phyloP scores from a whole-genome alignment of 2,329 filamentous ascomycete genomes.

The Botrytis sinoallii region DNA sequence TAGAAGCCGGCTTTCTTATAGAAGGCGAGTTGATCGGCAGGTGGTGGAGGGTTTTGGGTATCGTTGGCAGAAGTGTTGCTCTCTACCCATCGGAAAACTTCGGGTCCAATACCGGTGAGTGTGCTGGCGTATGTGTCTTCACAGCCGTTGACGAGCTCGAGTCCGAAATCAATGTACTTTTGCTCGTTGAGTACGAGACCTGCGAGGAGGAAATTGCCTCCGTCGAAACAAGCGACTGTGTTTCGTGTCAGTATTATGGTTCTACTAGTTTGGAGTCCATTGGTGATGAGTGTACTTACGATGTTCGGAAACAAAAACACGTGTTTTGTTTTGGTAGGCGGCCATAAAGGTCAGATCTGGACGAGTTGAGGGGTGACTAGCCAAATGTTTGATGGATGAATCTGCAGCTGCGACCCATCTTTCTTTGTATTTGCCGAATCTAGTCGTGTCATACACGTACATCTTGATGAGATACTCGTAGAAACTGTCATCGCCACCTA shows the following conservation, averaged over 20 bases:
- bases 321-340: slow-evolving; percentile 48
- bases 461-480: slow-evolving; percentile 93
- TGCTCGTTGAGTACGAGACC: slow-evolving; percentile 64
- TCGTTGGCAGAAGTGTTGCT: slow-evolving; percentile 39
- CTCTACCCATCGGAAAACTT: slow-evolving; percentile 59
- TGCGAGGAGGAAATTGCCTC: slow-evolving; percentile 81
- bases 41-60: slow-evolving; percentile 42
- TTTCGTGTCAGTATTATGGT: not conserved
- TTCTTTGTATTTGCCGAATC: slow-evolving; percentile 65
- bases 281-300: slow-evolving; percentile 25
- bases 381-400: slow-evolving; percentile 68
- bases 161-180: slow-evolving; percentile 70
- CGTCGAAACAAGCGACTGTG: slow-evolving; percentile 74
- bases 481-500: slow-evolving; percentile 73
- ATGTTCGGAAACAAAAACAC: slow-evolving; percentile 47
- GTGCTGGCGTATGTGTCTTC: slow-evolving; percentile 69
- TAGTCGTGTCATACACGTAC: slow-evolving; percentile 71
- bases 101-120: slow-evolving; percentile 72
- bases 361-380: slow-evolving; percentile 62
- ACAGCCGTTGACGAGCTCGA: slow-evolving; percentile 69
- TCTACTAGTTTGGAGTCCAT: not conserved
- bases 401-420: slow-evolving; percentile 74
- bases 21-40: slow-evolving; percentile 52
- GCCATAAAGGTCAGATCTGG: slow-evolving; percentile 72
- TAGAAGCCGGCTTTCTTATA: slow-evolving; percentile 70